Percentiles rank a stretch among this genome's conserved stretches.
Conservation (phyloP, 1,284 basidiomycete species). For the Taiwanofungus camphoratus region DNA sequence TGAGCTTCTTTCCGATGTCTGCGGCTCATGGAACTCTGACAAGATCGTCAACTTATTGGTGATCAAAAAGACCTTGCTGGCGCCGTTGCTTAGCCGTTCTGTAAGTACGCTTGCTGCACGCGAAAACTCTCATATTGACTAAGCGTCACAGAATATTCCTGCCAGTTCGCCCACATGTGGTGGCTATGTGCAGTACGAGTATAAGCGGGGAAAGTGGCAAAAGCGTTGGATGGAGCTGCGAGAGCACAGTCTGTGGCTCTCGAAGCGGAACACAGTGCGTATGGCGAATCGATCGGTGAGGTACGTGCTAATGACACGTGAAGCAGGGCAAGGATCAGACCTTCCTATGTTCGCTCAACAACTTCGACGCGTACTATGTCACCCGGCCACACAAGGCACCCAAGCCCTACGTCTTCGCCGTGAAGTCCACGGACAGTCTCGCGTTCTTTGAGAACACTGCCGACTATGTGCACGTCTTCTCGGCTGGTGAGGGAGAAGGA, state of each 20-base stretch:
- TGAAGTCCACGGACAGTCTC: constrained; percentile 84
- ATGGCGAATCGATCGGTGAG: not conserved
- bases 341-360: constrained; percentile 74
- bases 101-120: constrained; percentile 35
- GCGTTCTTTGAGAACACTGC: constrained; percentile 78
- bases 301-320: constrained; percentile 3
- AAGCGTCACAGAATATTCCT: constrained; percentile 54
- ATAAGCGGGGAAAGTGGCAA: constrained; percentile 86
- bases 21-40: constrained; percentile 79
- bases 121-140: not conserved
- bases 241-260: constrained; percentile 79
- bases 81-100: constrained; percentile 47
- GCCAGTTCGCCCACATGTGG: constrained; percentile 62
- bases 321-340: constrained; percentile 76
- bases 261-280: constrained; percentile 80
- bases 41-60: constrained; percentile 74
- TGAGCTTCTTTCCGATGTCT: constrained; percentile 68
- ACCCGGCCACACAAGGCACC: constrained; percentile 70
- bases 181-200: constrained; percentile 80
- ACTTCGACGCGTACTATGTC: constrained; percentile 79
- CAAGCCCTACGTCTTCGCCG: constrained; percentile 74
- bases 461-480: constrained; percentile 83
- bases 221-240: constrained; percentile 84
- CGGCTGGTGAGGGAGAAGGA: constrained; percentile 66
- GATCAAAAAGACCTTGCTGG: constrained; percentile 65